A percentile compares a stretch with the other conserved stretches of the same genome.
Conservation (phyloP, 495 filamentous ascomycete species). For the Aspergillus saccharolyticus region DNA sequence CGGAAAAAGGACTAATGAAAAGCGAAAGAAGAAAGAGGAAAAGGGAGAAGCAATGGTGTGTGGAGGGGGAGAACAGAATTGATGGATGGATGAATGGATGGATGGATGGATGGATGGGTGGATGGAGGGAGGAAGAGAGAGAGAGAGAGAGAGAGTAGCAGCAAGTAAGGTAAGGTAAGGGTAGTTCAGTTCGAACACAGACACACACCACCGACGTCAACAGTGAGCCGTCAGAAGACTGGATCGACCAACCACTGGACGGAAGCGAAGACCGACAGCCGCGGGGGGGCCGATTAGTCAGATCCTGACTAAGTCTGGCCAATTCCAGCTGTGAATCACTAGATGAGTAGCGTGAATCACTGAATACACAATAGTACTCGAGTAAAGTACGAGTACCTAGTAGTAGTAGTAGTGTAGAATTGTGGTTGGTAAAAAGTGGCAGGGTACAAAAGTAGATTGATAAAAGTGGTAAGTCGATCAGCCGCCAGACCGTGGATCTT, state of each 20-base stretch:
- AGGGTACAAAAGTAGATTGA: not conserved
- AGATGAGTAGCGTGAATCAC: too few species aligned
- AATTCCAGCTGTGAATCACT: too few species aligned
- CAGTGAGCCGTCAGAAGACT: not conserved
- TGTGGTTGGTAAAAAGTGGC: not conserved
- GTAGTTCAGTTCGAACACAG: not conserved
- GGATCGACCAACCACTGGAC: constrained; percentile 4
- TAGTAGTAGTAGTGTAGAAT: too few species aligned
- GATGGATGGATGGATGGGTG: not conserved
- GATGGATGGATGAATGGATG: not conserved
- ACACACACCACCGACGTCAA: constrained; percentile 2
- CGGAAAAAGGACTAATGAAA: not conserved
- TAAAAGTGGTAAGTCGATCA: not conserved
- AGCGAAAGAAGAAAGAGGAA: not conserved
- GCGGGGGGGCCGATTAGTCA: not conserved
- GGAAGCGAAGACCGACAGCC: not conserved
- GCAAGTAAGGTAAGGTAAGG: not conserved
- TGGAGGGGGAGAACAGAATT: not conserved
- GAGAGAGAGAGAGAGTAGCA: not conserved
- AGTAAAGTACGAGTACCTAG: too few species aligned
- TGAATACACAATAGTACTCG: too few species aligned
- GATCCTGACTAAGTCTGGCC: not conserved
- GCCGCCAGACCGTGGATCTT: constrained; percentile 5
- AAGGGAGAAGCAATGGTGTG: not conserved
- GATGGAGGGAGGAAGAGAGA: not conserved